Base-by-base conservation (phyloP, 2,329 filamentous ascomycete species). In the Daldinia sp. region DNA sequence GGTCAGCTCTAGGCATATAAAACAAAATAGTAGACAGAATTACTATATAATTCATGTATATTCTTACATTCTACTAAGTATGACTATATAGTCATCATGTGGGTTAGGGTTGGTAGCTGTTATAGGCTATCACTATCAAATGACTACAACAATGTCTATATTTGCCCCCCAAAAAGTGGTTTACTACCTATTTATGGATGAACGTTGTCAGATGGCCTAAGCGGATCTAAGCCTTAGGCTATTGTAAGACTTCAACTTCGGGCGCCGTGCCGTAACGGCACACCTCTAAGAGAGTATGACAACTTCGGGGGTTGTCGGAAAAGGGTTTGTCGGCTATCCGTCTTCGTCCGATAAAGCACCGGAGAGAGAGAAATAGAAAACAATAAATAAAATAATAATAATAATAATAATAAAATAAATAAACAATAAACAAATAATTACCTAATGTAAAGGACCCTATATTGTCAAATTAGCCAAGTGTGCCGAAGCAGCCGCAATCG, bases 231-330 rank as follows among this genome's bases (percentile, higher is more conserved):
- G 28, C 15, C 15, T n/a, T 9, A 44, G 44, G 44, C 44, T 48
- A 48, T 48, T 28, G 12, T 28, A 48, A 53, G 37, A 39, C 44
- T 23, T n/a, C 5, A 33, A 33, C 18, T 53, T 61, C 26, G 7
- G 65, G 41, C 39, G 53, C 54, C 42, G 39, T 65, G 58, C 37
- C 26, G 57, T 41, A 61, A 61, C 42, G 51, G 9, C 26, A n/a
- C 39, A 26, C 42, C 23, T 37, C n/a, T 33, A 26, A 33, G 35
- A 37, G 28, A 56, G n/a, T 23, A 61, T 42, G 23, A 15, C 42
- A 30, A 28, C 18, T 2, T 37, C 12, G 57, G 12, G 42, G 42
- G 41, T 56, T 57, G 39, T 37, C 15, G 26, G 51, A 57, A 46
- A 28, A 10, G 33, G 20, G 37, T 64, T 56, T 46, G 61, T 54